Evolutionary conservation across 139 green algal species (phyloP), one percentile per base, ranked within the genome.

Genomic region (Parachlorella kessleri): DNA sequence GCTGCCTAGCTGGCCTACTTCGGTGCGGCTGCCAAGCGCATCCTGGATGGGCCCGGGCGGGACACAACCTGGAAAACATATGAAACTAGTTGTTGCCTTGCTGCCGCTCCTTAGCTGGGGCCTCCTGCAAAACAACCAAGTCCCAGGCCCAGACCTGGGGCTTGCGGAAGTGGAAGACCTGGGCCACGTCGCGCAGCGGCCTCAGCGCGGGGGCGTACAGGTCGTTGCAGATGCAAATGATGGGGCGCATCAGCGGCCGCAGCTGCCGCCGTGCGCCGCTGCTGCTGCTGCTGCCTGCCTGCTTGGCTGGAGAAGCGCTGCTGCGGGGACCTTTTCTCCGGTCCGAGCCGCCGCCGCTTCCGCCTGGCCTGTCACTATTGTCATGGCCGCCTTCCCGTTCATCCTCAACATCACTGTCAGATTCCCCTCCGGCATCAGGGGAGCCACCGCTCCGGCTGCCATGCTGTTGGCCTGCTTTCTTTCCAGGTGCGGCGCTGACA

Each of bases 201-300:
- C 93, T 81, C 77, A 99, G 90, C 32, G 89, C 89, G 7, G 96
- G 92, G 3, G 92, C 92, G 73, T 98, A 98, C 68, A 97, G 84
- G 83, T 99, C 97, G 83, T 99, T 99, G 89, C 92, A 97, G 69
- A 99, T 97, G 83, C 88, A 95, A 73, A 99, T 98, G 80, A 99
- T 90, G 66, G 97, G 95, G 1, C 94, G 86, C 36, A 63, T 55
- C 68, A 98, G 87, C 4, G 85, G 85, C 30, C 81, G 68, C 32
- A 79, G 48, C 28, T 32, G 66, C 36, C 77, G 76, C 69, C 66
- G 70, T 26, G 33, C 7, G 72, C 76, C 76, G 71, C 66, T 78
- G 38, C 64, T 80, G 42, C 65, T 54, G 53, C 30, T 76, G 39
- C 67, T 14, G 54, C 53, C 66, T 2, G 28, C 35, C 28, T 10